Evolutionary conservation across 768 basidiomycete species (phyloP), one percentile per base, ranked within the genome.

Genomic region (Mycena haematopus): DNA sequence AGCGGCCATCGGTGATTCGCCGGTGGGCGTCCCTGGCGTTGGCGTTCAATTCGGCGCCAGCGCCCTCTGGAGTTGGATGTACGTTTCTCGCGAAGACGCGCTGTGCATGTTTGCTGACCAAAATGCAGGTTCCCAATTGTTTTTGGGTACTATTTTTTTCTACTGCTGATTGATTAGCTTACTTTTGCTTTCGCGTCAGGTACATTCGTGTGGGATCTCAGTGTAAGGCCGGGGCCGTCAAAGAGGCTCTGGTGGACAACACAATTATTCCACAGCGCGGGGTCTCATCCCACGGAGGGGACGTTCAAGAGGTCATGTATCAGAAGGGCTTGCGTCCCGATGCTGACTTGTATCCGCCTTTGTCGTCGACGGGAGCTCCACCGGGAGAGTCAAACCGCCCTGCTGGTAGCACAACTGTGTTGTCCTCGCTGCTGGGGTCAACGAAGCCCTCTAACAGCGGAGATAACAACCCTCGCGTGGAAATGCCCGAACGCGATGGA

Each of bases 61-160:
- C n/a, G 31, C 58, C 2, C 49, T 68, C 44, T 68, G 67, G 67
- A 60, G 56, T 47, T 68, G 67, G 67, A 62, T 68, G 56, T 61
- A 33, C 42, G 60, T 8, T 49, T 31, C 27, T 33, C 11, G 6
- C 31, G 14, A n/a, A n/a, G n/a, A n/a, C 36, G 3, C 8, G 6
- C 31, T 33, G 31, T 33, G 8, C 36, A 11, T 33, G 31, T 33
- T 33, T 11, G 11, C 31, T 33, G 6, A 33, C 11, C 31, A 33
- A 8, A 19, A 35, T 42, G 19, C 53, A 61, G 60, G 60, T 56
- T 68, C 27, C 67, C 67, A 5, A 54, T 68, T 31, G 58, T 68
- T 14, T 55, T 51, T 53, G 67, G 67, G 44, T 55, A 19, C 52
- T 10, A 36, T 29, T 25, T 19, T 0, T 13, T 33, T 33, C 19